A percentile compares a stretch with the other conserved stretches of the same genome.
Conservation (phyloP, 345 rosid species). For the Brassica carinata region DNA sequence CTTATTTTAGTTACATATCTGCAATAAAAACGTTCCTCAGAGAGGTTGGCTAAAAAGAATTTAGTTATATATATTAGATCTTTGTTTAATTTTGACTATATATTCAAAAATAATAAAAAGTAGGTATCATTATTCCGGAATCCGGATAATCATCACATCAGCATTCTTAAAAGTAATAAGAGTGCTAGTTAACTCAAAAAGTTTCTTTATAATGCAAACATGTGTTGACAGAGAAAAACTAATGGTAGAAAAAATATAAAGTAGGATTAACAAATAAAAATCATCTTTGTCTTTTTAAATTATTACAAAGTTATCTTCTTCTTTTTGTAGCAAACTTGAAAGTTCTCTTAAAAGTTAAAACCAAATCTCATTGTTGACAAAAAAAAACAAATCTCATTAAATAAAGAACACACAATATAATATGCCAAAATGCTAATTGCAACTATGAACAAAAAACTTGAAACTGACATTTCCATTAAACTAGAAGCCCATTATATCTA, state of each 20-base stretch:
- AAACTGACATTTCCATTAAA: constrained; percentile 8
- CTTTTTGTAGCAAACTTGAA: too few relatives aligned
- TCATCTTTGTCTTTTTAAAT: neutral
- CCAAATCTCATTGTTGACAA: too few relatives aligned
- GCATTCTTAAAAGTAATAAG: neutral
- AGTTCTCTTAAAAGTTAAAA: too few relatives aligned
- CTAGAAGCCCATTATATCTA: neutral
- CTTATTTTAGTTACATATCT: neutral
- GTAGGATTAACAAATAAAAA: neutral
- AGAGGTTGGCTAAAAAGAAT: neutral
- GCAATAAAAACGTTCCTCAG: neutral
- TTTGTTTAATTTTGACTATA: neutral
- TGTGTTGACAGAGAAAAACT: neutral
- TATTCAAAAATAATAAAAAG: neutral
- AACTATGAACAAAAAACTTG: neutral
- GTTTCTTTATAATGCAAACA: neutral
- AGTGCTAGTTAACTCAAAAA: neutral
- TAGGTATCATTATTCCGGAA: neutral
- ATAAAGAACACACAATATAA: too few relatives aligned
- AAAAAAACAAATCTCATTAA: too few relatives aligned
- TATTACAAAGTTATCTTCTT: too few relatives aligned
- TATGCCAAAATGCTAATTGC: constrained; percentile 20
- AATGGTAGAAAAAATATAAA: neutral
- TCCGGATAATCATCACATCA: neutral
- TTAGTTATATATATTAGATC: neutral